Evolutionary conservation across 148 eudicot species (phyloP).

Genomic region (Talinum fruticosum): DNA sequence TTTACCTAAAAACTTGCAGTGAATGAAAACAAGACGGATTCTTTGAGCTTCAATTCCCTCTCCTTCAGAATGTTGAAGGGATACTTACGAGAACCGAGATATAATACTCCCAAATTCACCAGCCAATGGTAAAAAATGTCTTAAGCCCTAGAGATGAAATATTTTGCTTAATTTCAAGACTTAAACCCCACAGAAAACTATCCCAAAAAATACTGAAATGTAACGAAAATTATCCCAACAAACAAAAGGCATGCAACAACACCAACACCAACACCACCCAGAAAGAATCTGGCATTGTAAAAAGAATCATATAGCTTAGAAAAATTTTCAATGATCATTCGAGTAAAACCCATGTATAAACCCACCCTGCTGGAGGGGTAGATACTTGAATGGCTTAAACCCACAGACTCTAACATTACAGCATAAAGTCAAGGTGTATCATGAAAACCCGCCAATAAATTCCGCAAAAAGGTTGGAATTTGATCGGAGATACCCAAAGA

Average conservation of each 20-base stretch:
- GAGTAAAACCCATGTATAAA: not conserved
- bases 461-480: not conserved
- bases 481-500: not conserved
- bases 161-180: not conserved
- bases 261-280: not conserved
- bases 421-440: not conserved
- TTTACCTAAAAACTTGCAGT: not conserved
- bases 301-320: constrained; percentile 7
- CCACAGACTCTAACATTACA: not conserved
- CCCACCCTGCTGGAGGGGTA: not conserved
- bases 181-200: not conserved
- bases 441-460: not conserved
- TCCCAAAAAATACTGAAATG: not conserved
- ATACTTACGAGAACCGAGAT: not conserved
- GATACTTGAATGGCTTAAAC: not conserved
- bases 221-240: not conserved
- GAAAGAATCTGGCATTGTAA: not conserved
- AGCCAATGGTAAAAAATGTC: not conserved
- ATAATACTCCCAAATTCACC: not conserved
- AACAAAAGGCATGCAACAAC: not conserved
- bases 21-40: not conserved
- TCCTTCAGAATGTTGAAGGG: not conserved
- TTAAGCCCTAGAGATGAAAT: constrained; percentile 2
- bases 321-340: not conserved
- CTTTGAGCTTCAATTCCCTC: not conserved